Base-by-base conservation (phyloP, 345 rosid genomes). In the Boechera stricta region DNA sequence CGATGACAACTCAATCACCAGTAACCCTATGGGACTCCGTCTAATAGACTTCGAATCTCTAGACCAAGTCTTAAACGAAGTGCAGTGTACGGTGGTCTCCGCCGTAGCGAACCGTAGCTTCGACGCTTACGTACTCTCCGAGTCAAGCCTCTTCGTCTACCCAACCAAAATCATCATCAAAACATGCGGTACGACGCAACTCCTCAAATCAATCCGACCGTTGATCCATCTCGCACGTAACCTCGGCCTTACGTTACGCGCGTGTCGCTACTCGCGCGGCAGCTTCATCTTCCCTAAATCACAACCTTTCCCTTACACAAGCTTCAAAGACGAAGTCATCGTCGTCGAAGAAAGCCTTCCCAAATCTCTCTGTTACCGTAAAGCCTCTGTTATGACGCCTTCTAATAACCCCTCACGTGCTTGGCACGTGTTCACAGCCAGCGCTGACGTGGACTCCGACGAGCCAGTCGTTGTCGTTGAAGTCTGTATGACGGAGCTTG, bases 111-210 rank as follows among this genome's bases (percentile, higher is more conserved):
- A 95, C 73, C 93, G 69, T 5, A 84, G 73, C 77, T 87, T 95
- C 48, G 99, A 95, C 63, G 90, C 99, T 65, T 95, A 95, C 76
- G 97, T 95, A 13, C 85, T 95, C 79, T 95, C 99, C 4, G 99
- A 95, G 76, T 95, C 99, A 6, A 93, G 98, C 77, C 84, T 95
- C 26, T 95, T 95, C 62, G 93, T 95, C 4, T 95, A 93, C 80
- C 99, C 99, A 44, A 88, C 94, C 31, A 95, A 90, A 81, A 86
- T 95, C 84, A 88, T 95, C 77, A 92, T 95, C 88, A 95, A 95
- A 81, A 95, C 99, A 10, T 95, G 99, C 69, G 99, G 99, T 78
- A 95, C 99, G 49, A 95, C 99, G 28, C 96, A 91, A 77, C 91
- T 95, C 38, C 93, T 95, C 73, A 90, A 90, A 85, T 91, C 98